Evolutionary conservation across 805 yeast genomes (phyloP).

Genomic region (Barnettozyma siamensis): DNA sequence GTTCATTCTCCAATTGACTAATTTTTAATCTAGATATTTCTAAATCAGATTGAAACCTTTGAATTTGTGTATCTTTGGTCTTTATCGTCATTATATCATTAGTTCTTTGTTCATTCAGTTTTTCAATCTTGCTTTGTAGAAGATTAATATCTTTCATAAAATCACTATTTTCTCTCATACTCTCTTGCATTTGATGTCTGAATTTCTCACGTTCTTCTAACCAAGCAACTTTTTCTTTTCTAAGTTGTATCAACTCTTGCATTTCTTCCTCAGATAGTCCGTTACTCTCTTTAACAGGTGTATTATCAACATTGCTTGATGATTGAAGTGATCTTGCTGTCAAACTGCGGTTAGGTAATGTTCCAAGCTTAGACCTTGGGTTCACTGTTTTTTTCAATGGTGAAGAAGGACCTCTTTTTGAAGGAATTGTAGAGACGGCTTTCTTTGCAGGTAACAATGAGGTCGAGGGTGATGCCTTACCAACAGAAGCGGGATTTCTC

Average conservation of each 20-base stretch:
- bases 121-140: slow-evolving; percentile 29
- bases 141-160: slow-evolving; percentile 24
- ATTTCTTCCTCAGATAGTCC: slow-evolving; percentile 20
- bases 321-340: slow-evolving; percentile 38
- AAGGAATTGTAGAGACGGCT: slow-evolving; percentile 40
- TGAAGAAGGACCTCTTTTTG: slow-evolving; percentile 66
- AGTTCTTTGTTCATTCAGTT: slow-evolving; percentile 45
- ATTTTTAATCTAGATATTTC: slow-evolving; percentile 51
- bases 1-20: slow-evolving; percentile 46
- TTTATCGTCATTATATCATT: slow-evolving; percentile 46
- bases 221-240: slow-evolving; percentile 44
- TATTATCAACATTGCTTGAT: slow-evolving; percentile 10
- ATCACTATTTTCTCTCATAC: slow-evolving; percentile 23
- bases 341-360: slow-evolving; percentile 26
- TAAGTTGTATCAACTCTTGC: slow-evolving; percentile 44
- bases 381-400: slow-evolving; percentile 42
- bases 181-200: slow-evolving; percentile 24
- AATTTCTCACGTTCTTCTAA: slow-evolving; percentile 27
- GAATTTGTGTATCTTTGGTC: slow-evolving; percentile 65
- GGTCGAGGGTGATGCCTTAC: slow-evolving; percentile 12
- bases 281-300: slow-evolving; percentile 1
- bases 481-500: slow-evolving; percentile 14
- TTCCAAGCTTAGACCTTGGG: slow-evolving; percentile 22
- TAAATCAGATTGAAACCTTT: slow-evolving; percentile 54
- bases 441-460: slow-evolving; percentile 12